Percentiles rank a stretch among this genome's conserved stretches.
Conservation (phyloP, 129 eudicot species). For the Pseudognaphalium luteoalbum region DNA sequence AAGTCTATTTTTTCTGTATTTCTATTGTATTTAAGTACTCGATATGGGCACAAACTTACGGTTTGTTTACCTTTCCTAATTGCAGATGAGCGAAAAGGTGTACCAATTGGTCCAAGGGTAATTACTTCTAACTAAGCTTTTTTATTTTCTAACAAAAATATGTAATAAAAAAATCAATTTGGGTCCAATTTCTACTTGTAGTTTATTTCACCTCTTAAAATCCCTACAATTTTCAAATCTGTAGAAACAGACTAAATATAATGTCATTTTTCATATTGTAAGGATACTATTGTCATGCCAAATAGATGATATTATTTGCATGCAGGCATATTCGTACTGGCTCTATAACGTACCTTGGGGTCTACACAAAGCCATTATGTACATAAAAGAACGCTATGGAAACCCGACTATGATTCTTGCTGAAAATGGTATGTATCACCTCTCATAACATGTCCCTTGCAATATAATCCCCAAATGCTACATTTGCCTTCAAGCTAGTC, state of each 20-base stretch:
- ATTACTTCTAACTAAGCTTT: neutral
- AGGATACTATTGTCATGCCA: neutral
- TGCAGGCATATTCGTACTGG: constrained; percentile 94
- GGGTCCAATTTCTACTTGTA: neutral
- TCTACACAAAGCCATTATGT: constrained; percentile 68
- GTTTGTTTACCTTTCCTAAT: neutral
- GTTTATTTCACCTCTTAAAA: too few relatives aligned
- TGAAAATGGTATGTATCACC: constrained; percentile 63
- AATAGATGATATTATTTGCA: neutral
- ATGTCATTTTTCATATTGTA: too few relatives aligned
- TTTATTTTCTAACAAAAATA: neutral
- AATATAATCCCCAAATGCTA: neutral
- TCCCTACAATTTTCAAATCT: neutral
- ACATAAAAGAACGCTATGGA: constrained; percentile 71
- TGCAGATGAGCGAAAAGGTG: constrained; percentile 71
- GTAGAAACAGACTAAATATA: neutral
- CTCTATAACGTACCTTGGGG: constrained; percentile 95
- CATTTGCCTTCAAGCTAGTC: neutral
- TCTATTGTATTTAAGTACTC: neutral
- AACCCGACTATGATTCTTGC: constrained; percentile 77
- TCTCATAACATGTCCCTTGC: neutral
- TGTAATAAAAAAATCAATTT: neutral
- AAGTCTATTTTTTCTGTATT: constrained; percentile 24
- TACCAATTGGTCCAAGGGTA: constrained; percentile 87
- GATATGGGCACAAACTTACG: neutral